These are phyloP conservation scores for Aspergillus floridensis DNA, from an alignment of 2,329 filamentous ascomycete species.

Conservation along the genomic window DNA sequence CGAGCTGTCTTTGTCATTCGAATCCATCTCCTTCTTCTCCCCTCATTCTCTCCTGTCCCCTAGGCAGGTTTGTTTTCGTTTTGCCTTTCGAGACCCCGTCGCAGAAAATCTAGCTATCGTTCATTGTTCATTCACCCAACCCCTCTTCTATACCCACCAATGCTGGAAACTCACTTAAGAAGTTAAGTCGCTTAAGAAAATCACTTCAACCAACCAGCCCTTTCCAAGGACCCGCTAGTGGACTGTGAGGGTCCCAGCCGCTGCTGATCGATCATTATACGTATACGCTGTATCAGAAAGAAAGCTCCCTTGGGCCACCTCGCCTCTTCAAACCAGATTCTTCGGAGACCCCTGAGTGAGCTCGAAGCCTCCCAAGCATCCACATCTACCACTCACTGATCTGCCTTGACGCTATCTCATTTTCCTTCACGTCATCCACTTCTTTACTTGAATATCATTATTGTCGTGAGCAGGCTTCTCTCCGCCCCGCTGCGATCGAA, in stretches of 20 bases:
- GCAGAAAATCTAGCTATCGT: neutral
- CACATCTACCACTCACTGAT: constrained; percentile 3
- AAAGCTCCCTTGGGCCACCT: constrained; percentile 13
- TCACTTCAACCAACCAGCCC: neutral
- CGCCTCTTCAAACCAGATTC: constrained; percentile 14
- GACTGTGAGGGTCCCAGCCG: constrained; percentile 16
- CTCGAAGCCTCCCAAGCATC: constrained; percentile 5
- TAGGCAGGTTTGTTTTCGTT: constrained; percentile 2
- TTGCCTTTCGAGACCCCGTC: constrained; percentile 1
- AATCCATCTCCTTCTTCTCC: neutral
- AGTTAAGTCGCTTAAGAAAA: neutral
- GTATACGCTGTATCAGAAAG: constrained; percentile 14
- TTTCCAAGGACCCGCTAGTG: constrained; percentile 12
- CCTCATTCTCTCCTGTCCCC: neutral
- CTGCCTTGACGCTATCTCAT: constrained; percentile 3
- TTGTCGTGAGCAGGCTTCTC: constrained; percentile 13
- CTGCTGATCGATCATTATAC: constrained; percentile 7
- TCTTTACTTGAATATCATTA: constrained; percentile 11
- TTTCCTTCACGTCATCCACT: constrained; percentile 9
- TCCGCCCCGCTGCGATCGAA: constrained; percentile 18
- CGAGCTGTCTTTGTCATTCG: neutral
- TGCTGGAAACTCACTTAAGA: neutral
- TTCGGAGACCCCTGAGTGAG: constrained; percentile 14
- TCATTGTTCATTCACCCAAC: neutral
- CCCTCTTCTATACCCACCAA: neutral